phyloP scores from a whole-genome alignment of 2,329 filamentous ascomycete species.

The Alternaria dauci region DNA sequence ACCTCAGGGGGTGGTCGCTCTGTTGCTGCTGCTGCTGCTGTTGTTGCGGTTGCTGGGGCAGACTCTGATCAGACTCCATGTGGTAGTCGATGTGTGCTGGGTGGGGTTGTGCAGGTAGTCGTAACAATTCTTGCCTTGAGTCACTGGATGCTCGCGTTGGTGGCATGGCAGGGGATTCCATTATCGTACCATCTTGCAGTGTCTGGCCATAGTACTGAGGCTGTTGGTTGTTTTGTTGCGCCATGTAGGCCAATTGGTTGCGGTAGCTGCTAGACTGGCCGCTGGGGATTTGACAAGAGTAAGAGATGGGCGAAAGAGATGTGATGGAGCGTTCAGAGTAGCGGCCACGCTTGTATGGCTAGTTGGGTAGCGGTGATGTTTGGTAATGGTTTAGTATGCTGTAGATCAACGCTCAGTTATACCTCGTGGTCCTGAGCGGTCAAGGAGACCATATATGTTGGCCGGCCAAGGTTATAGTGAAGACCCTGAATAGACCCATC shows the following conservation, averaged over 20 bases:
- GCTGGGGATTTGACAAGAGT: conserved; percentile 12
- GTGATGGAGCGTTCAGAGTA: background rate
- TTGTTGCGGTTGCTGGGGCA: conserved; percentile 6
- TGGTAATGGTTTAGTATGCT: background rate
- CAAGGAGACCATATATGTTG: conserved; percentile 30
- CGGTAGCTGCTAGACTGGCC: conserved; percentile 3
- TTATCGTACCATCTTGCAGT: conserved; percentile 39
- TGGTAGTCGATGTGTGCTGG: conserved; percentile 34
- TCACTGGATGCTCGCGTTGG: conserved; percentile 28
- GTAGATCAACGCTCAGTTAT: conserved; percentile 9
- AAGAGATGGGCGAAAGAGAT: conserved; percentile 1
- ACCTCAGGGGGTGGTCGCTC: conserved; percentile 14
- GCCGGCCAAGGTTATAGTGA: conserved; percentile 14
- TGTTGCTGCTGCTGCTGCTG: conserved; percentile 6
- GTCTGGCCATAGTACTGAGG: conserved; percentile 43
- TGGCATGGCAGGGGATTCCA: conserved; percentile 34
- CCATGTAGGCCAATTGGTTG: conserved; percentile 28
- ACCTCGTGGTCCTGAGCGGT: conserved; percentile 12
- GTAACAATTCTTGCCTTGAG: conserved; percentile 41
- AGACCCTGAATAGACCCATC: conserved; percentile 20
- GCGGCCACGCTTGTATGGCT: background rate
- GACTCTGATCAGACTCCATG: conserved; percentile 21
- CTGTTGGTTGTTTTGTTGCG: conserved; percentile 26
- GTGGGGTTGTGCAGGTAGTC: conserved; percentile 38
- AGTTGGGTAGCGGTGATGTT: background rate